Percentiles rank a stretch among this genome's conserved stretches.
These are phyloP conservation scores for Penicillium sp. DNA, from an alignment of 2,329 filamentous ascomycete species.

Conservation along the genomic window DNA sequence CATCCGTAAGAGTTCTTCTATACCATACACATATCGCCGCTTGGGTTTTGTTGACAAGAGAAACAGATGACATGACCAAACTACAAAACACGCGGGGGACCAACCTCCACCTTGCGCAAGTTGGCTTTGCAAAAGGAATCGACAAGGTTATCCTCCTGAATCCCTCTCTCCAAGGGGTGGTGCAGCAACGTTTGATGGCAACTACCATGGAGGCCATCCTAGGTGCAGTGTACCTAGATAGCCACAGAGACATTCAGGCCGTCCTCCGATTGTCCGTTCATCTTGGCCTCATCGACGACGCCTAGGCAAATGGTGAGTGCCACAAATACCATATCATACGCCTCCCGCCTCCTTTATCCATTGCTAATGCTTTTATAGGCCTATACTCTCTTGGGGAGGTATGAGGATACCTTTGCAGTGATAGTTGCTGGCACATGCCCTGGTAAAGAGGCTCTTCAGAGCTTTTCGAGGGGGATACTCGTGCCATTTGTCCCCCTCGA, in stretches of 20 bases:
- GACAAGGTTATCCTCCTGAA: neutral
- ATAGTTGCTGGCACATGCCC: neutral
- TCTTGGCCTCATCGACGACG: neutral
- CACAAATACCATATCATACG: neutral
- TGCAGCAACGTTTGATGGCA: neutral
- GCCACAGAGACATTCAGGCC: neutral
- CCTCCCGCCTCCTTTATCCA: neutral
- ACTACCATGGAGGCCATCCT: neutral
- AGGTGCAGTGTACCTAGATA: neutral
- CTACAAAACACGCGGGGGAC: neutral
- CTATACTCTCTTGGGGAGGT: too few relatives aligned
- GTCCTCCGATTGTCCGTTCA: neutral
- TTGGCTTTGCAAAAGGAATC: neutral
- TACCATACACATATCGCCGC: neutral
- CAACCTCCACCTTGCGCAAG: neutral
- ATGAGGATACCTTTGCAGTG: neutral
- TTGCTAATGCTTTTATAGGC: too few relatives aligned
- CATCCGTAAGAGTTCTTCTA: neutral
- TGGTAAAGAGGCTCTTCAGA: neutral
- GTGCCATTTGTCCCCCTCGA: conserved; percentile 6
- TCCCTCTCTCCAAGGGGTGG: neutral
- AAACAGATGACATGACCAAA: neutral
- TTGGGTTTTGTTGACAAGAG: neutral
- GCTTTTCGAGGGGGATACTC: neutral
- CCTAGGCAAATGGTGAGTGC: neutral